These are phyloP conservation scores for Bauhinia variegata DNA, from an alignment of 306 rosid species.

Conservation along the genomic window DNA sequence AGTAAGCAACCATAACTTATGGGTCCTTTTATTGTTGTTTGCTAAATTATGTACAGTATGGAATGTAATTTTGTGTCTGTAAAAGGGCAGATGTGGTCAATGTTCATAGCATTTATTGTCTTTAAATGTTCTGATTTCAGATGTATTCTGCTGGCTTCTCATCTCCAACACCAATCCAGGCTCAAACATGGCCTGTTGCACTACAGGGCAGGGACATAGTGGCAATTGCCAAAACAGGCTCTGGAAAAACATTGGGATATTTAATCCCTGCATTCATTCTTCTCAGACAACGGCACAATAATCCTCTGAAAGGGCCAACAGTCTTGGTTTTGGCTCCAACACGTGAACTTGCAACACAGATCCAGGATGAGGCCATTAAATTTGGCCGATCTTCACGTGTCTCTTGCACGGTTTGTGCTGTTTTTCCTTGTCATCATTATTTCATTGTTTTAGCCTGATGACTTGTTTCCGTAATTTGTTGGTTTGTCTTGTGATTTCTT, in stretches of 20 bases:
- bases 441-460: constrained; percentile 6
- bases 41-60: constrained; percentile 41
- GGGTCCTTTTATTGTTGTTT: constrained; percentile 55
- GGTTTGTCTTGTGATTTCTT: constrained; percentile 34
- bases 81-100: constrained; percentile 20
- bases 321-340: constrained; percentile 98
- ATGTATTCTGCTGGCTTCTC: constrained; percentile 90
- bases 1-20: constrained; percentile 98
- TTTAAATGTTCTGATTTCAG: constrained; percentile 57
- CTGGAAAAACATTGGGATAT: constrained; percentile 97
- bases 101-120: constrained; percentile 44
- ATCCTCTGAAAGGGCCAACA: constrained; percentile 86
- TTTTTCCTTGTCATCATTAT: constrained; percentile 21
- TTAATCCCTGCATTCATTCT: constrained; percentile 88
- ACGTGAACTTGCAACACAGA: constrained; percentile 98
- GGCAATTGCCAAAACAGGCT: constrained; percentile 97
- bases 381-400: constrained; percentile 86
- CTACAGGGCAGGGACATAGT: constrained; percentile 95
- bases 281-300: constrained; percentile 77
- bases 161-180: constrained; percentile 96
- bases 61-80: constrained; percentile 34
- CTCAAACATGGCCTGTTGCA: constrained; percentile 99
- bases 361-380: constrained; percentile 87
- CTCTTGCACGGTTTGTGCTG: constrained; percentile 84
- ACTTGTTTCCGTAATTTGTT: constrained; percentile 7